Evolutionary conservation across 2,329 filamentous ascomycete species (phyloP).

Genomic region (Canariomyces notabilis): DNA sequence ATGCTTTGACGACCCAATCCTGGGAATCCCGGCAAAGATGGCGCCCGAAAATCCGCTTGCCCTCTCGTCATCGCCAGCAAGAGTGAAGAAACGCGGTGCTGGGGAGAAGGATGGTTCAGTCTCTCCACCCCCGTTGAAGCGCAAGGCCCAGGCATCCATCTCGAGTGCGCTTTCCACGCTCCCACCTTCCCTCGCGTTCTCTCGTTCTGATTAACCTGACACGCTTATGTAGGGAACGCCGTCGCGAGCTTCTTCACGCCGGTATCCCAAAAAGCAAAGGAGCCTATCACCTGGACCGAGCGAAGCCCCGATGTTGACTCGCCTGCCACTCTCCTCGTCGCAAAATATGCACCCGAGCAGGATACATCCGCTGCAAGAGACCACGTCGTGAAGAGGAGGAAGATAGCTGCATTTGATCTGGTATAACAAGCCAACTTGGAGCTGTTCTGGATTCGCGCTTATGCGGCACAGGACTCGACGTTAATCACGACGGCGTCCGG

Average conservation of each 20-base stretch:
- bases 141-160: constrained; percentile 47
- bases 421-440: constrained; percentile 30
- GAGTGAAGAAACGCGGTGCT: constrained; percentile 21
- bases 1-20: neutral
- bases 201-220: no score
- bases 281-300: constrained; percentile 68
- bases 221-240: constrained; percentile 49
- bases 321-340: constrained; percentile 63
- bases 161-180: constrained; percentile 38
- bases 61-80: neutral
- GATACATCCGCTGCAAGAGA: constrained; percentile 12
- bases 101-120: constrained; percentile 36
- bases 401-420: constrained; percentile 68
- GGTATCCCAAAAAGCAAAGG: constrained; percentile 74
- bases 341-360: constrained; percentile 55
- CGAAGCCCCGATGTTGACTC: constrained; percentile 47
- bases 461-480: constrained; percentile 68
- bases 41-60: neutral
- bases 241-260: constrained; percentile 87
- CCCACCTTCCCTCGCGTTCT: neutral
- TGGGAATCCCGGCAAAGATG: constrained; percentile 8
- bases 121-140: constrained; percentile 50
- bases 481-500: constrained; percentile 76
- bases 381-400: constrained; percentile 40
- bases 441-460: neutral